Percentiles rank a stretch among this genome's conserved stretches.
phyloP scores from a whole-genome alignment of 345 rosid genomes.

The Eucalyptus shirleyi region DNA sequence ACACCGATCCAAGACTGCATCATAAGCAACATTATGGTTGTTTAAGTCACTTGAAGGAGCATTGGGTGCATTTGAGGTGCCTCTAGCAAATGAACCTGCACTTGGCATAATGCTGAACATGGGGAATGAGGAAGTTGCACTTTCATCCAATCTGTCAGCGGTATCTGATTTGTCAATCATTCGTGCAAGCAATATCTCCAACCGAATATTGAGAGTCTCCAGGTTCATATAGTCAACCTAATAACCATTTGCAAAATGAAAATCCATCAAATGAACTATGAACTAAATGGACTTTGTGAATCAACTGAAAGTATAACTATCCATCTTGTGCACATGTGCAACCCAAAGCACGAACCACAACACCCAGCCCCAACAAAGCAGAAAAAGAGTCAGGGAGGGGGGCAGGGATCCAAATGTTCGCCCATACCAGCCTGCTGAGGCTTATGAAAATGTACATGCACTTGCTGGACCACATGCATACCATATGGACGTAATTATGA shows the following conservation, averaged over 20 bases:
- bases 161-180: background rate
- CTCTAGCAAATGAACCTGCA: background rate
- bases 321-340: background rate
- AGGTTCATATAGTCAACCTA: conserved; percentile 13
- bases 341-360: background rate
- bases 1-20: background rate
- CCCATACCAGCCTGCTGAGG: background rate
- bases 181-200: background rate
- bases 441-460: background rate
- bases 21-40: background rate
- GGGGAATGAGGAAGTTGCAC: background rate
- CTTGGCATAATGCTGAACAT: background rate
- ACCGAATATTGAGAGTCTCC: background rate
- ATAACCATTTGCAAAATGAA: background rate
- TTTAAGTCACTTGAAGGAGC: background rate
- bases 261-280: background rate
- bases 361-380: background rate
- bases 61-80: background rate
- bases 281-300: background rate
- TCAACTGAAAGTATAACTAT: background rate
- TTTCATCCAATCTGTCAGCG: background rate
- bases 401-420: background rate
- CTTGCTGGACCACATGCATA: background rate
- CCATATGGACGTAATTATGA: background rate
- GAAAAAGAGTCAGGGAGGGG: background rate